These are phyloP conservation scores for Lecanicillium sp. DNA, from an alignment of 2,329 filamentous ascomycete species.

Conservation along the genomic window DNA sequence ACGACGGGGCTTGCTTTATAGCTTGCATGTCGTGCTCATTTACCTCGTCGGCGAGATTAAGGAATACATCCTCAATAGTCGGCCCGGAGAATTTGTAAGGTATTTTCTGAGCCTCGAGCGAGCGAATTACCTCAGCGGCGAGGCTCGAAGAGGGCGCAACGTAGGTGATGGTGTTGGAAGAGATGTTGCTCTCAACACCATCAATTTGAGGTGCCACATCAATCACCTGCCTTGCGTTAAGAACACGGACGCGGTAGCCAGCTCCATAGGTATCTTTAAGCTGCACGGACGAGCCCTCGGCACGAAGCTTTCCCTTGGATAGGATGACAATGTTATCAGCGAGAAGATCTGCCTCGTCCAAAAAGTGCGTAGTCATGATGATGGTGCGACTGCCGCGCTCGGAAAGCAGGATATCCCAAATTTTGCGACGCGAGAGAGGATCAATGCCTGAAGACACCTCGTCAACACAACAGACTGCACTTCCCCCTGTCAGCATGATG, in stretches of 20 bases:
- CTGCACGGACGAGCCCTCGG: slow-evolving; percentile 60
- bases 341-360: slow-evolving; percentile 68
- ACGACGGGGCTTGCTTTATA: too few relatives aligned
- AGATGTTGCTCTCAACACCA: slow-evolving; percentile 43
- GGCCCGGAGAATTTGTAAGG: slow-evolving; percentile 61
- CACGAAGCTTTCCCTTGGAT: slow-evolving; percentile 58
- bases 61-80: slow-evolving; percentile 66
- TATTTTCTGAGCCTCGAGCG: slow-evolving; percentile 57
- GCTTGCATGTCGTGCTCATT: slow-evolving; percentile 9
- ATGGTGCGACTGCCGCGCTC: slow-evolving; percentile 61
- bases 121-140: slow-evolving; percentile 60
- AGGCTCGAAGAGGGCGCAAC: slow-evolving; percentile 57
- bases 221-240: slow-evolving; percentile 13
- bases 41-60: slow-evolving; percentile 52
- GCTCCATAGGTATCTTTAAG: slow-evolving; percentile 58
- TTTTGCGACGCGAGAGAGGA: slow-evolving; percentile 50
- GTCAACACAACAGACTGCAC: slow-evolving; percentile 64
- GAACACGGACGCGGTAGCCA: slow-evolving; percentile 20
- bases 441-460: slow-evolving; percentile 70
- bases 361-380: slow-evolving; percentile 65
- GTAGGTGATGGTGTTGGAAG: slow-evolving; percentile 64
- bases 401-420: slow-evolving; percentile 54
- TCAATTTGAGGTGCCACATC: slow-evolving; percentile 43
- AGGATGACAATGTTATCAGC: slow-evolving; percentile 65
- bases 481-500: slow-evolving; percentile 72